Evolutionary conservation across 1,284 basidiomycete species (phyloP).

Genomic region (Trichosporon coremiiforme): DNA sequence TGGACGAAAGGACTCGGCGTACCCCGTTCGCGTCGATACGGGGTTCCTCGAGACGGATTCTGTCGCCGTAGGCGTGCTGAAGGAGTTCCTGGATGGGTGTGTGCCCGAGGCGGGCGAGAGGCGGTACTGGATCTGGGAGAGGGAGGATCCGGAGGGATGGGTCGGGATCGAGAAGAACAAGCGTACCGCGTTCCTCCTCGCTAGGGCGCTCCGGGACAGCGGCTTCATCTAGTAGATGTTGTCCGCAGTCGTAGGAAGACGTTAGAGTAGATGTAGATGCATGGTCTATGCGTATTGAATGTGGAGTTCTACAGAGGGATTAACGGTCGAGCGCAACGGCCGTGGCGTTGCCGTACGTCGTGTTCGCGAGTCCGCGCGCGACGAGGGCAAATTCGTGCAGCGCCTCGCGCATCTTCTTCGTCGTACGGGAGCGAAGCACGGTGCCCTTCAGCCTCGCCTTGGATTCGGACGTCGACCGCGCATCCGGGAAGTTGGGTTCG

Average conservation of each 20-base stretch:
- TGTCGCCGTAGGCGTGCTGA: constrained; percentile 27
- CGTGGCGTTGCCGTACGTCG: constrained; percentile 56
- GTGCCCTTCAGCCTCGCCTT: constrained; percentile 76
- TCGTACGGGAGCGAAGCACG: constrained; percentile 60
- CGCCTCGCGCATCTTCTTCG: constrained; percentile 56
- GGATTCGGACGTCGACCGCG: constrained; percentile 61
- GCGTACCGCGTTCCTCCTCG: constrained; percentile 26
- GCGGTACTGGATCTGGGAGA: constrained; percentile 30
- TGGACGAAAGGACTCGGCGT: not conserved
- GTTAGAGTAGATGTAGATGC: not conserved
- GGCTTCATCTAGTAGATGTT: constrained; percentile 23
- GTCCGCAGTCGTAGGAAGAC: not conserved
- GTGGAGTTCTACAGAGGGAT: no score
- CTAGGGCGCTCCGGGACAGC: constrained; percentile 29
- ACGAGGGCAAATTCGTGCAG: constrained; percentile 57
- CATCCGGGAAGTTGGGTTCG: constrained; percentile 55
- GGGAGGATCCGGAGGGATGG: constrained; percentile 31
- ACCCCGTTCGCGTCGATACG: constrained; percentile 9
- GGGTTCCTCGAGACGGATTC: not conserved
- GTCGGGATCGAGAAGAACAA: constrained; percentile 35
- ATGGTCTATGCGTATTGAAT: constrained; percentile 14
- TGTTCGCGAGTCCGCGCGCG: constrained; percentile 53
- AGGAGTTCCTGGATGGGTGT: constrained; percentile 44
- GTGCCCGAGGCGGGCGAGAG: constrained; percentile 40
- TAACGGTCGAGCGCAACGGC: constrained; percentile 30